Evolutionary conservation across 2,329 filamentous ascomycete genomes (phyloP), one percentile per base, ranked within the genome.

Genomic region (Pseudogymnoascus sp.): DNA sequence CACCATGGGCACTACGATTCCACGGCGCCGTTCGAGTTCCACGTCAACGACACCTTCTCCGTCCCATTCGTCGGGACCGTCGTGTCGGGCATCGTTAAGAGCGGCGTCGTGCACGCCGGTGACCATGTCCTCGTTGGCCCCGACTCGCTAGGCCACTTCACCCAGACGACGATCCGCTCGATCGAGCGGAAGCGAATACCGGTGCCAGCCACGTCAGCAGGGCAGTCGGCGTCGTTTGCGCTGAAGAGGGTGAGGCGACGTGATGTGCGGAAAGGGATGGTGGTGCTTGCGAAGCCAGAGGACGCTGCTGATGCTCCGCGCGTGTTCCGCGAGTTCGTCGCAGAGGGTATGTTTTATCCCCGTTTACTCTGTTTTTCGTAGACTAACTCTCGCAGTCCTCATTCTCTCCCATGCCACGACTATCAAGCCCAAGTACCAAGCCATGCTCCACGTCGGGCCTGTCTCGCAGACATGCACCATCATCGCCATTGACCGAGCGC

Each of bases 191-290:
- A 98, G 81, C 85, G 95, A 19, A 93, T 98, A 69, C 83, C 85
- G 23, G 93, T 97, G 0, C 92, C 92, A 0, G 91, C 89, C 1
- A 93, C 92, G 36, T 90, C 89, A 11, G 95, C 95, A 0, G 95
- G 95, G 0, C 95, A 99, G 76, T 96, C 90, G 28, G 95, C 91
- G 0, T 95, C 90, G 7, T 96, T 99, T 72, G 93, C 95, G 0
- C 76, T 99, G 62, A 93, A 95, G 69, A 89, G 92, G 67, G 84
- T 98, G 2, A 86, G 92, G 60, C 82, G 93, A 45, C 96, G 93
- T 75, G 93, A 98, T 69, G 93, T 99, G 0, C 85, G 95, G 11
- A 99, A 99, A 79, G 95, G 95, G 31, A 98, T 98, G 93, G 95
- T 99, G 1, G 92, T 98, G 4, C 80, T 99, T 31, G 90, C 92